phyloP scores from a whole-genome alignment of 306 rosid species.

The Cucumis cinereus region DNA sequence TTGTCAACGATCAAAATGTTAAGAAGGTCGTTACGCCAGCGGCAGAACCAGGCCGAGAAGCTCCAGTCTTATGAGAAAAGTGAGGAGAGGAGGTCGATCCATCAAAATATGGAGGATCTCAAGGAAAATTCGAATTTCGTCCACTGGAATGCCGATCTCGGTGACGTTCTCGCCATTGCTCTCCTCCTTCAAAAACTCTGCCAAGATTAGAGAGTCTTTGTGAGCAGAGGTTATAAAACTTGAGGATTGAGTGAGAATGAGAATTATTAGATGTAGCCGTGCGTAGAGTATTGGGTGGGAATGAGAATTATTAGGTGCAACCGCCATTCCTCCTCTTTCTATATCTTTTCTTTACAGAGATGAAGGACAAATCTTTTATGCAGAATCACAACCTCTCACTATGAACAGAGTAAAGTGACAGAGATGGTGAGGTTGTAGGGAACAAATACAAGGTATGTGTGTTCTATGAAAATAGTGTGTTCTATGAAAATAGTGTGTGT shows the following conservation, averaged over 20 bases:
- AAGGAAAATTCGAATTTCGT: neutral
- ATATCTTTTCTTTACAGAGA: too few species aligned
- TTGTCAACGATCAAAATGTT: constrained; percentile 49
- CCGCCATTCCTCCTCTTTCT: too few species aligned
- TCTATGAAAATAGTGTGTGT: too few species aligned
- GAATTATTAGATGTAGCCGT: neutral
- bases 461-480: too few species aligned
- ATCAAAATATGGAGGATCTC: constrained; percentile 28
- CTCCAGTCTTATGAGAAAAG: constrained; percentile 18
- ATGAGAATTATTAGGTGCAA: too few species aligned
- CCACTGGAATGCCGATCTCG: neutral
- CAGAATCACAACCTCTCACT: too few species aligned
- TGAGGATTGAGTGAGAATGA: neutral
- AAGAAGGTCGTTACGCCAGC: constrained; percentile 27
- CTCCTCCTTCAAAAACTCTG: neutral
- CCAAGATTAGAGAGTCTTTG: neutral
- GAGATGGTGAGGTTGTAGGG: too few species aligned
- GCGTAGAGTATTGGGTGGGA: too few species aligned
- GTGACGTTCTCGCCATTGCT: neutral
- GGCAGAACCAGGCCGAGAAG: constrained; percentile 18
- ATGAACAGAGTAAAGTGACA: too few species aligned
- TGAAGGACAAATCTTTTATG: too few species aligned
- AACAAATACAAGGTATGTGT: too few species aligned
- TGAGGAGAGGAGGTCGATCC: constrained; percentile 27
- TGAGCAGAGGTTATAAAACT: neutral